Evolutionary conservation across 352 stramenopile genomes (phyloP).

Genomic region (Globisporangium middletonii): DNA sequence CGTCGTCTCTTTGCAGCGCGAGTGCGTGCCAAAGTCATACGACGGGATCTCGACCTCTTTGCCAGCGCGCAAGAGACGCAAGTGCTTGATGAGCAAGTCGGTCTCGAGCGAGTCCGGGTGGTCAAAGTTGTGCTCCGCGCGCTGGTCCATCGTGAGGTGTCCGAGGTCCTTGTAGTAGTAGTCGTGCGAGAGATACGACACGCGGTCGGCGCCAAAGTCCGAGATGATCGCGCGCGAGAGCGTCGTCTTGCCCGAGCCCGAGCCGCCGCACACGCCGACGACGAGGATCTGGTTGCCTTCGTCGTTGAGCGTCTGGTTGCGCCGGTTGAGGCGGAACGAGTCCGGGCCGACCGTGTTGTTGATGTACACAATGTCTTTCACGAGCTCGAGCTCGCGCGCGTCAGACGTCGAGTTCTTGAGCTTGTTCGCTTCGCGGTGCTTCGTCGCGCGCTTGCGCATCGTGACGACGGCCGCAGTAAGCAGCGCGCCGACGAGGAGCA

Average conservation of each 20-base stretch:
- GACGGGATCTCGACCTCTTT: constrained; percentile 88
- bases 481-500: constrained; percentile 37
- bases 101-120: constrained; percentile 96
- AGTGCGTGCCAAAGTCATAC: constrained; percentile 96
- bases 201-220: constrained; percentile 84
- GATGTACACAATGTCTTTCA: constrained; percentile 85
- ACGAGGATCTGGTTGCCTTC: constrained; percentile 78
- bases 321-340: constrained; percentile 38
- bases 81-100: constrained; percentile 89
- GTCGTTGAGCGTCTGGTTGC: constrained; percentile 31
- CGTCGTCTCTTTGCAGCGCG: constrained; percentile 64
- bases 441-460: constrained; percentile 41
- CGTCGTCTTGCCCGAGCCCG: constrained; percentile 90
- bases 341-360: constrained; percentile 53
- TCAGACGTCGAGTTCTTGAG: constrained; percentile 40
- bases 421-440: constrained; percentile 30
- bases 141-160: constrained; percentile 85
- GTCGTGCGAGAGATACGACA: constrained; percentile 94
- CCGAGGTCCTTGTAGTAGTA: constrained; percentile 95
- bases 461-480: constrained; percentile 40
- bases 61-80: constrained; percentile 82
- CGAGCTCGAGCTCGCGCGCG: constrained; percentile 64
- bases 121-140: constrained; percentile 95
- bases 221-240: constrained; percentile 87
- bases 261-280: constrained; percentile 90